Evolutionary conservation across 805 yeast species (phyloP).

Genomic region (Cyberlindnera maritima): DNA sequence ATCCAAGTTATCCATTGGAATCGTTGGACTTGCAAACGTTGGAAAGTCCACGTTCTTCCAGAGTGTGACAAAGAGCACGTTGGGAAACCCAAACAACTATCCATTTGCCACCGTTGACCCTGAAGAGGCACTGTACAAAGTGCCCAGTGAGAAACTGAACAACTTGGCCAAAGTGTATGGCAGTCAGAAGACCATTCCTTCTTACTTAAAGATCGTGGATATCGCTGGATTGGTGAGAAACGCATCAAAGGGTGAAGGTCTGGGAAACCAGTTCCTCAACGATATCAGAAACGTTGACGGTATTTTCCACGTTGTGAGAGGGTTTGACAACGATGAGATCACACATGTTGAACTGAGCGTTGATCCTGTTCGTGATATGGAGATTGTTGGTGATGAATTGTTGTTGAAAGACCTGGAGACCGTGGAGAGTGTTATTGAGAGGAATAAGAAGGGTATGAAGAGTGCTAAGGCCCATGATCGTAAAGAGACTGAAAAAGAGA

Average conservation of each 20-base stretch:
- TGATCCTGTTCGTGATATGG: conserved; percentile 73
- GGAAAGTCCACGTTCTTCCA: conserved; percentile 82
- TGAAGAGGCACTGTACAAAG: conserved; percentile 70
- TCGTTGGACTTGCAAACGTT: conserved; percentile 79
- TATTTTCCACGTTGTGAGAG: conserved; percentile 74
- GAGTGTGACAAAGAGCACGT: conserved; percentile 69
- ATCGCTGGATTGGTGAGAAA: conserved; percentile 83
- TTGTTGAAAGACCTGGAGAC: conserved; percentile 77
- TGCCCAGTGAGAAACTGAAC: conserved; percentile 62
- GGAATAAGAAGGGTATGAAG: conserved; percentile 39
- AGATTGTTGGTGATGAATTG: conserved; percentile 71
- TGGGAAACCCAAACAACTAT: conserved; percentile 74
- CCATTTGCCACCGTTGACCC: conserved; percentile 82
- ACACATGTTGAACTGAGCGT: conserved; percentile 73
- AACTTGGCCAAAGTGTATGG: conserved; percentile 52
- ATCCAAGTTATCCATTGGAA: conserved; percentile 43
- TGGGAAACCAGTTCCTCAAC: conserved; percentile 77
- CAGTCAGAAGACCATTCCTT: conserved; percentile 63
- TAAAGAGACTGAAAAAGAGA: conserved; percentile 41
- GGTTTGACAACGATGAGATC: conserved; percentile 71
- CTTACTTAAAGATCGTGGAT: conserved; percentile 68
- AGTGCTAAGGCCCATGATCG: conserved; percentile 45
- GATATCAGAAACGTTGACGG: conserved; percentile 82
- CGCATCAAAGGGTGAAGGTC: conserved; percentile 81
- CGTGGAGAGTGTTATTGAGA: conserved; percentile 55